Evolutionary conservation across 2,329 filamentous ascomycete species (phyloP), one percentile per base, ranked within the genome.

Genomic region (Ceratocystis colombiana): DNA sequence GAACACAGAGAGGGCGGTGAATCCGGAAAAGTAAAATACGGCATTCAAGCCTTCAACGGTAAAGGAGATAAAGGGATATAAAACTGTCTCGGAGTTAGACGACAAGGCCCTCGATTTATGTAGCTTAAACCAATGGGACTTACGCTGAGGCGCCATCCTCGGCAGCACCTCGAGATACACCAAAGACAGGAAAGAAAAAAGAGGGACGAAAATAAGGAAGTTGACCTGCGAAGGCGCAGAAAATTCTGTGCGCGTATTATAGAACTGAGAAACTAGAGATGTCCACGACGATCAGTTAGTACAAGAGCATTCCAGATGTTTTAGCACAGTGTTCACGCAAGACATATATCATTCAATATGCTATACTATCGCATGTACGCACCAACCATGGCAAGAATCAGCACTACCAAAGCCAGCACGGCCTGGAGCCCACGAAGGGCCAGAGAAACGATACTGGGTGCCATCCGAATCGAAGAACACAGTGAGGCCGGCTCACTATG

Each of bases 251-350:
- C 83, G 76, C 68, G 74, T 76, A 72, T 81, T 78, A 73, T 84
- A 85, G 81, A 82, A 86, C 73, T 85, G 77, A 69, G 81, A 77
- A 66, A 86, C 84, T 86, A n/a, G 28, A n/a, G 37, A 50, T 8
- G 64, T 0, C 17, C 44, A 30, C 15, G 22, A 17, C n/a, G 10
- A n/a, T 17, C 50, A 37, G 55, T 59, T 30, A 59, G 55, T 20
- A 37, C 15, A 37, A 5, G 10, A 7, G 28, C 15, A 59, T 20
- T 33, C 28, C 55, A 59, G 28, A 12, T 17, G 17, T 5, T 41
- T 41, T 41, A 4, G 48, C 8, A 15, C 20, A 53, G 3, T 50
- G 17, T 50, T 25, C n/a, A 8, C 20, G 7, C n/a, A 22, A 50
- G n/a, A 2, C 10, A 41, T 37, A 12, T 12, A 12, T 12, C 37